Conservation (phyloP, 2,329 filamentous ascomycete genomes). For the Alternaria solani region DNA sequence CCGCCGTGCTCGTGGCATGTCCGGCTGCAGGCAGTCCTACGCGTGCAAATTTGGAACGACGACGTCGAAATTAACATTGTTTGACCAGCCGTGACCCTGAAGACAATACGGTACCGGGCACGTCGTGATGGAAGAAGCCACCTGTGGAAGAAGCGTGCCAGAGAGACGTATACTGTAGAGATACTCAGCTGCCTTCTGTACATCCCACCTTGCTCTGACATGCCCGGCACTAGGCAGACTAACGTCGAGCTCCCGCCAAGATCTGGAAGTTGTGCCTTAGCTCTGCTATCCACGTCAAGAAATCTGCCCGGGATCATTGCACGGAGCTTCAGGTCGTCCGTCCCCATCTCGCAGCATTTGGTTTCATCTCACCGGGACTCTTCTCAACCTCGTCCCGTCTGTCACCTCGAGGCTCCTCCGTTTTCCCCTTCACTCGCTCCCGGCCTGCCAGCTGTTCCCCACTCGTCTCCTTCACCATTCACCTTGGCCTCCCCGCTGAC, state of each 20-base stretch:
- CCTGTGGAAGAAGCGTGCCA: neutral
- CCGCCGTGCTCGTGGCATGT: constrained; percentile 21
- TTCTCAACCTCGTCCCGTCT: constrained; percentile 26
- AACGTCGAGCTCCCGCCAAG: constrained; percentile 19
- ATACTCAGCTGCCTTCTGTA: neutral
- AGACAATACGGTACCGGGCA: neutral
- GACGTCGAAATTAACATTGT: neutral
- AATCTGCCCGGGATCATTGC: constrained; percentile 39
- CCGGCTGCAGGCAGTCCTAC: constrained; percentile 7
- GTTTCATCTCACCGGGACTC: constrained; percentile 35
- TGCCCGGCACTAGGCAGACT: constrained; percentile 12
- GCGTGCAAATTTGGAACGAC: constrained; percentile 14
- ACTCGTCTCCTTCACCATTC: constrained; percentile 26
- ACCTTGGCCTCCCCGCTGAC: constrained; percentile 38
- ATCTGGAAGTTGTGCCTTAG: constrained; percentile 31
- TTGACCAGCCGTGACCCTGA: neutral
- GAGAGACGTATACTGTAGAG: neutral
- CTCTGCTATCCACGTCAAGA: constrained; percentile 43
- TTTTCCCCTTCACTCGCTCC: constrained; percentile 29
- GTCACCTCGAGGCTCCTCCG: constrained; percentile 28
- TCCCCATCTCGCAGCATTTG: constrained; percentile 34
- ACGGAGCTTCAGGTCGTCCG: constrained; percentile 38
- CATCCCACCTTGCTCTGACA: constrained; percentile 9
- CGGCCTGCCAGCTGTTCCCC: constrained; percentile 24
- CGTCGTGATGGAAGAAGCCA: neutral